Evolutionary conservation across 164 flowering plant species (phyloP).

Genomic region (Protea cynaroides): DNA sequence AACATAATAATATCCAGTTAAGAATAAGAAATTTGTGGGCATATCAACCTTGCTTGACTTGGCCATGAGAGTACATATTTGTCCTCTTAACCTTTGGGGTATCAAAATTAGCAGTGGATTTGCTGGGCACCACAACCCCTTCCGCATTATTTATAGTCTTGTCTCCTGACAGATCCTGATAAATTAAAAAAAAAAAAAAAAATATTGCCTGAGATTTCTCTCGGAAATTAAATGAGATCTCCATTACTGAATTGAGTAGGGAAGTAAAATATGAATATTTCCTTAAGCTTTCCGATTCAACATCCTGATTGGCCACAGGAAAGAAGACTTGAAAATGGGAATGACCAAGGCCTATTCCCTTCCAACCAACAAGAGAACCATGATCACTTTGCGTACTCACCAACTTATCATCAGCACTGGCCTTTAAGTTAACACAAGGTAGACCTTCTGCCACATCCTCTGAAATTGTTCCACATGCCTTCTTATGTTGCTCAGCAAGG

Average conservation of each 20-base stretch:
- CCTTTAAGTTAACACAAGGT: conserved; percentile 12
- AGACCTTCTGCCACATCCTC: conserved; percentile 24
- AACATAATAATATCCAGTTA: background rate
- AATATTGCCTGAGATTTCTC: conserved; percentile 14
- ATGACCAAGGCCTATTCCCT: conserved; percentile 4
- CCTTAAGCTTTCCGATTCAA: conserved; percentile 14
- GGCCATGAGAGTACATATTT: conserved; percentile 16
- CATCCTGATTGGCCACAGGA: conserved; percentile 3
- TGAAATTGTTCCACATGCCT: conserved; percentile 19
- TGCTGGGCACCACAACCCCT: conserved; percentile 15
- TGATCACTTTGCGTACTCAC: conserved; percentile 17
- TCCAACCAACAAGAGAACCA: conserved; percentile 7
- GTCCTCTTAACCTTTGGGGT: conserved; percentile 14
- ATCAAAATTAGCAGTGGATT: conserved; percentile 11
- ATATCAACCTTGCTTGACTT: conserved; percentile 35
- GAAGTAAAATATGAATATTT: conserved; percentile 9
- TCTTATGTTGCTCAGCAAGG: conserved; percentile 79
- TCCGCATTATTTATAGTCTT: conserved; percentile 18
- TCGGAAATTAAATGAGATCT: conserved; percentile 8
- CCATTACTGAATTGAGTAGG: conserved; percentile 9
- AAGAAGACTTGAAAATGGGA: conserved; percentile 9
- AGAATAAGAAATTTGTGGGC: background rate
- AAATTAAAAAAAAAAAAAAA: conserved; percentile 5
- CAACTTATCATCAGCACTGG: conserved; percentile 15
- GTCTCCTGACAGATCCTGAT: conserved; percentile 25